Percentiles rank a stretch among this genome's conserved stretches.
These are phyloP conservation scores for Yarrowia phangngaensis DNA, from an alignment of 805 yeast species.

Conservation along the genomic window DNA sequence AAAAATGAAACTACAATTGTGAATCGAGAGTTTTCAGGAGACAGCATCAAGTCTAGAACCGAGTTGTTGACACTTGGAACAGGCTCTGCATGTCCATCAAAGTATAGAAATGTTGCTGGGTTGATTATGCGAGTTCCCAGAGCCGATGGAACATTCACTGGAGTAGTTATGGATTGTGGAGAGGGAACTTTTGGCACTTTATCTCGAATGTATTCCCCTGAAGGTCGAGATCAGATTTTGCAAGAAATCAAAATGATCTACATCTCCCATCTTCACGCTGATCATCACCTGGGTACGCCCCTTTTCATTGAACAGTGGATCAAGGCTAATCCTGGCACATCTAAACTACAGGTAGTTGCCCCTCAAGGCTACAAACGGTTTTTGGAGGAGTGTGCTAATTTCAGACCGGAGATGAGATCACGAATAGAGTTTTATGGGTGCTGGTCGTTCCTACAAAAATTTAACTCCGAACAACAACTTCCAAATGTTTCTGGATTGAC, in stretches of 20 bases:
- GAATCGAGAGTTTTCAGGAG: neutral
- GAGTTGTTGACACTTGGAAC: conserved; percentile 82
- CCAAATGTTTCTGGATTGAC: conserved; percentile 9
- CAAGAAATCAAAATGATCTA: conserved; percentile 61
- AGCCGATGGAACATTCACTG: conserved; percentile 28
- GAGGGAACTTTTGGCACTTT: conserved; percentile 82
- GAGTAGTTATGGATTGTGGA: conserved; percentile 84
- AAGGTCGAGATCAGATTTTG: conserved; percentile 46
- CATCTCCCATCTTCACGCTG: conserved; percentile 92
- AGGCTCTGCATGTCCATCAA: conserved; percentile 86
- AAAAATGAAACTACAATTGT: neutral
- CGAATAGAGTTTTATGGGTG: conserved; percentile 55
- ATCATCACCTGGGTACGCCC: conserved; percentile 85
- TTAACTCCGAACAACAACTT: neutral
- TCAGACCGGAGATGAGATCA: conserved; percentile 28
- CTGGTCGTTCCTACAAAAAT: conserved; percentile 48
- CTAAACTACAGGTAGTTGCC: conserved; percentile 53
- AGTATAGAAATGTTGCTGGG: conserved; percentile 78
- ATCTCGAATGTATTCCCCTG: conserved; percentile 55
- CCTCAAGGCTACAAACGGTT: conserved; percentile 75
- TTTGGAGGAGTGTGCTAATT: conserved; percentile 57
- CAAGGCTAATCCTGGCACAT: conserved; percentile 28
- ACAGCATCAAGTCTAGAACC: conserved; percentile 27
- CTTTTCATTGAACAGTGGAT: conserved; percentile 68
- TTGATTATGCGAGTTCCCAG: conserved; percentile 69